phyloP scores from a whole-genome alignment of 2,329 filamentous ascomycete genomes.

The Aureobasidium zeae region DNA sequence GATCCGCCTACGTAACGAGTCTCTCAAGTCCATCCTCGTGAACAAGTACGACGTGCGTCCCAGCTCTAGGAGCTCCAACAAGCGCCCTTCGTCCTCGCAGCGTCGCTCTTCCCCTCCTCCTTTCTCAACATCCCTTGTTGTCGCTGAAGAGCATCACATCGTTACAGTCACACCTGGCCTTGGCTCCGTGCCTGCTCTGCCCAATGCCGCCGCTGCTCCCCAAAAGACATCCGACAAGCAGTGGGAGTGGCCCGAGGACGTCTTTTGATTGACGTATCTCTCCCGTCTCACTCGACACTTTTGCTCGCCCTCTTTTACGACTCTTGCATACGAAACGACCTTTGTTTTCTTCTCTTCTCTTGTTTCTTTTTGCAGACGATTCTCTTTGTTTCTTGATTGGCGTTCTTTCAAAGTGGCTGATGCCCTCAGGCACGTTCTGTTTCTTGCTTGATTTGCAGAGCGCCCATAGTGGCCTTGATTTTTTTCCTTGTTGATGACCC shows the following conservation, averaged over 20 bases:
- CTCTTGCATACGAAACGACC: no score
- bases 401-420: no score
- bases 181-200: conserved; percentile 12
- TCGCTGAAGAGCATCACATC: conserved; percentile 17
- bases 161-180: conserved; percentile 21
- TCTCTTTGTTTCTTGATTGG: no score
- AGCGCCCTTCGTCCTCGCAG: conserved; percentile 19
- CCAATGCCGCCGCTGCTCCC: conserved; percentile 16
- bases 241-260: conserved; percentile 30
- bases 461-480: no score
- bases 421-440: no score
- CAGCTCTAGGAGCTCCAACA: conserved; percentile 22
- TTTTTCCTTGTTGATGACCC: no score
- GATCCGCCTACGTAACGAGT: conserved; percentile 22
- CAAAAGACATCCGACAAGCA: conserved; percentile 9
- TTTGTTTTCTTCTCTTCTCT: background rate
- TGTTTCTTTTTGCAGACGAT: background rate
- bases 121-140: conserved; percentile 17
- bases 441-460: no score
- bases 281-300: background rate
- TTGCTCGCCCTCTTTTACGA: no score
- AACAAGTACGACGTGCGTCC: conserved; percentile 24
- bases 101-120: conserved; percentile 18
- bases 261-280: conserved; percentile 26
- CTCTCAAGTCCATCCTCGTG: conserved; percentile 23